Evolutionary conservation across 306 rosid genomes (phyloP).

Genomic region (Hippophae rhamnoides): DNA sequence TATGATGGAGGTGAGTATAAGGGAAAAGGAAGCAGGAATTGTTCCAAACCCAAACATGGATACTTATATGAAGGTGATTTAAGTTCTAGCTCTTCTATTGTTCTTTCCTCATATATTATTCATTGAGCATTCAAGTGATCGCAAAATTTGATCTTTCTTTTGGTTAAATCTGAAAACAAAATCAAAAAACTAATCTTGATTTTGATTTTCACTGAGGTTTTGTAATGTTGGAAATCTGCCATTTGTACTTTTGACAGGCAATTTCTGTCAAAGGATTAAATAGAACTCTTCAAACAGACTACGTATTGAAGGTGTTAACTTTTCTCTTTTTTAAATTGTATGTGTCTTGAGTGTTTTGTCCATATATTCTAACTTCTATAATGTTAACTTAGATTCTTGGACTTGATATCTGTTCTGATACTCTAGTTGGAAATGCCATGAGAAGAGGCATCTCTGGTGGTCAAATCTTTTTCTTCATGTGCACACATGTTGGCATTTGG

Average conservation of each 20-base stretch:
- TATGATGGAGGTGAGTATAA: constrained; percentile 51
- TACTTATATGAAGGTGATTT: constrained; percentile 70
- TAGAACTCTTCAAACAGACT: constrained; percentile 35
- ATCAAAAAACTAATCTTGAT: too few relatives aligned
- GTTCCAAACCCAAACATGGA: constrained; percentile 65
- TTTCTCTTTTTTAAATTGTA: neutral
- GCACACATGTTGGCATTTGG: too few relatives aligned
- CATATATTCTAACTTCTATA: neutral
- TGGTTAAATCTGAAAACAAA: too few relatives aligned
- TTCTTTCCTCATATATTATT: too few relatives aligned
- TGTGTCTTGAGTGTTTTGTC: neutral
- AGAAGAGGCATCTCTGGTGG: constrained; percentile 75
- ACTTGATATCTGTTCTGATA: constrained; percentile 63
- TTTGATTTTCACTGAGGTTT: neutral
- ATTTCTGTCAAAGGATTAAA: constrained; percentile 23
- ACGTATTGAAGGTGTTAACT: constrained; percentile 31
- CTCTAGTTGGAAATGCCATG: constrained; percentile 52
- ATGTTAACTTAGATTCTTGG: constrained; percentile 44
- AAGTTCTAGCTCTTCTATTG: neutral
- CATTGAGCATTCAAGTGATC: neutral
- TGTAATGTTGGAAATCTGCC: neutral
- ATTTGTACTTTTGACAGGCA: constrained; percentile 21
- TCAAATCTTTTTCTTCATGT: too few relatives aligned
- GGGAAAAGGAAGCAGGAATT: constrained; percentile 53
- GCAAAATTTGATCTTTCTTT: too few relatives aligned